Evolutionary conservation across 2,329 filamentous ascomycete genomes (phyloP), one percentile per base, ranked within the genome.

Genomic region (Myriosclerotinia duriaeana): DNA sequence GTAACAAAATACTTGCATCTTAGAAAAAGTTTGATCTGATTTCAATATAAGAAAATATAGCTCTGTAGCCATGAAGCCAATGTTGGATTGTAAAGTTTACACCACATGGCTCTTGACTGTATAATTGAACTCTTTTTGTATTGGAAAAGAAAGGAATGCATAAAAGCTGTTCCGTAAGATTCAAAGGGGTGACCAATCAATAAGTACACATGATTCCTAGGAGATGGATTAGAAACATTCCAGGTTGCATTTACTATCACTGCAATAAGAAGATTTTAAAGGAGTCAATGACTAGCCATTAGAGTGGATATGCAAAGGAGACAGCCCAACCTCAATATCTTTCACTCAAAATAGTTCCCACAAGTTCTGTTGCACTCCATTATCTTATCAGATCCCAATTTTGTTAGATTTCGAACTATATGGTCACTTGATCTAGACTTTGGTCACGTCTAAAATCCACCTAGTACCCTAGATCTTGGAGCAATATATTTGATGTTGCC

Each of bases 1-100:
- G 34, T 64, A 69, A 66, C 58, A 36, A 54, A 63, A 53, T 48
- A 34, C 40, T 36, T 66, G 61, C 67, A 69, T 48, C 53, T 60
- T 70, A 66, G 69, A 69, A 15, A 67, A 69, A 66, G 34, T 36
- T 14, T 7, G 26, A 20, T 50, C 5, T 4, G 6, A 46, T 48
- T 64, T 64, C 12, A 61, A 61, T 61, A 15, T 3, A 40, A 38
- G 34, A 61, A 5, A 17, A 34, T 36, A 38, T 20, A 52, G 15
- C 44, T 50, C 4, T n/a, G 5, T 2, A 38, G 58, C 34, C 44
- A 36, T 61, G 44, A 61, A 61, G 58, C 50, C 44, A 38, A 50
- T 61, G 46, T 20, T 30, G 22, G n/a, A 14, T 38, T 61, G 9
- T 40, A 30, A 60, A 26, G n/a, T 15, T 50, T 7, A 5, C 44